A percentile compares a stretch with the other conserved stretches of the same genome.
These are phyloP conservation scores for Amauroascus verrucosus DNA, from an alignment of 2,329 filamentous ascomycete species.

Conservation along the genomic window DNA sequence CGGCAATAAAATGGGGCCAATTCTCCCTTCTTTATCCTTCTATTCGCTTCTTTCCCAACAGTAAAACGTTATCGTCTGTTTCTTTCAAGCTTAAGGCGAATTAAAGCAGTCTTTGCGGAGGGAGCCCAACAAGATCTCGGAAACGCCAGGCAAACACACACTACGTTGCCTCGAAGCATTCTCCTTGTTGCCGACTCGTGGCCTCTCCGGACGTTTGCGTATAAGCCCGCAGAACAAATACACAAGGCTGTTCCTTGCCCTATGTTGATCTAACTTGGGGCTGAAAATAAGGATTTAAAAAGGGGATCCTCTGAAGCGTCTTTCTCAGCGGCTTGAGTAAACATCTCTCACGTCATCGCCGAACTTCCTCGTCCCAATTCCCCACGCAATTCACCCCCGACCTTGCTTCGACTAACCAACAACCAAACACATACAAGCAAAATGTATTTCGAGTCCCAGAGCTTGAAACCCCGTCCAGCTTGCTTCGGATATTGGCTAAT, in stretches of 20 bases:
- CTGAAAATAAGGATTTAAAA: no score
- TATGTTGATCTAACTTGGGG: not conserved
- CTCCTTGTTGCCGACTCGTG: not conserved
- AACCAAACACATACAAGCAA: not conserved
- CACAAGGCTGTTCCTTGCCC: not conserved
- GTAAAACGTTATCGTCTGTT: not conserved
- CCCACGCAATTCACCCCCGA: not conserved
- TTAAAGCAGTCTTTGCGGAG: not conserved
- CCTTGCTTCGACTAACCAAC: not conserved
- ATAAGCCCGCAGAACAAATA: not conserved
- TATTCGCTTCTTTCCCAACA: not conserved
- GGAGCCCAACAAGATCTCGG: not conserved
- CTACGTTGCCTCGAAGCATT: not conserved
- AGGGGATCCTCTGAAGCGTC: no score
- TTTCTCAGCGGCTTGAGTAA: not conserved
- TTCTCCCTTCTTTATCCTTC: constrained; percentile 1
- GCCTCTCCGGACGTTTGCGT: not conserved
- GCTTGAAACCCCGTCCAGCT: not conserved
- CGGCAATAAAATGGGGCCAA: not conserved
- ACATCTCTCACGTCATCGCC: constrained; percentile 9
- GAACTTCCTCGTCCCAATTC: not conserved
- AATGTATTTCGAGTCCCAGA: not conserved
- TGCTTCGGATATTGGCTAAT: not conserved
- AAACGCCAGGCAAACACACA: not conserved
- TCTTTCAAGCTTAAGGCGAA: not conserved